Conservation (phyloP, 2,329 filamentous ascomycete genomes). For the Myriosclerotinia scirpicola region DNA sequence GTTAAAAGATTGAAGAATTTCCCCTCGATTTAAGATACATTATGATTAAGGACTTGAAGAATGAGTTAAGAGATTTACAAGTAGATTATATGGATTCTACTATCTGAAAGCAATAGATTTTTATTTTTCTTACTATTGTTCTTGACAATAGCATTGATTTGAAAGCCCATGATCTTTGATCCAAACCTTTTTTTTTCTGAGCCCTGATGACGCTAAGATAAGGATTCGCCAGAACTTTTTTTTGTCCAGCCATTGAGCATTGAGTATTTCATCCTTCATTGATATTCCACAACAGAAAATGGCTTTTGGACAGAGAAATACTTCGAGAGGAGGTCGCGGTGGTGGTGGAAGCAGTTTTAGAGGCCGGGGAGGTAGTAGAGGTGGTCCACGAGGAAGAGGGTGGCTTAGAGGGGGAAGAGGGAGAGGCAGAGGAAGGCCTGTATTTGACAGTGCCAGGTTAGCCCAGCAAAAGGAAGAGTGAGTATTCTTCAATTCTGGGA, state of each 20-base stretch:
- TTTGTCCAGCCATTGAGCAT: conserved; percentile 15
- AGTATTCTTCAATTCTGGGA: conserved; percentile 3
- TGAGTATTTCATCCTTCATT: neutral
- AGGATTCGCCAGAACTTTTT: conserved; percentile 22
- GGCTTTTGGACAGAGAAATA: conserved; percentile 28
- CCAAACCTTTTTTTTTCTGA: conserved; percentile 6
- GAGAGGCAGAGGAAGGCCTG: conserved; percentile 42
- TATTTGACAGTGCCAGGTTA: conserved; percentile 50
- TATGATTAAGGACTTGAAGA: neutral
- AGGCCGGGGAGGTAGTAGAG: conserved; percentile 32
- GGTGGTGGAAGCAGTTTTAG: conserved; percentile 30
- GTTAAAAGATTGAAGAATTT: conserved; percentile 20
- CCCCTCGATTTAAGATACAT: conserved; percentile 18
- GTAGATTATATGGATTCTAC: neutral
- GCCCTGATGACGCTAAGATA: conserved; percentile 27
- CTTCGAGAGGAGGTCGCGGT: conserved; percentile 31
- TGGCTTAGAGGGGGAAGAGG: conserved; percentile 37
- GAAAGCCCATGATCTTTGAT: conserved; percentile 9
- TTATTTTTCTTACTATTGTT: conserved; percentile 6
- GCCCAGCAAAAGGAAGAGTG: conserved; percentile 47
- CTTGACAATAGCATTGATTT: conserved; percentile 8
- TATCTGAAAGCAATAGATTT: neutral
- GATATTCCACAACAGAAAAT: conserved; percentile 24
- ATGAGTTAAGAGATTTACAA: neutral
- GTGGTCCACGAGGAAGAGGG: conserved; percentile 27